phyloP scores from a whole-genome alignment of 1,284 basidiomycete genomes.

The Grifola frondosa region DNA sequence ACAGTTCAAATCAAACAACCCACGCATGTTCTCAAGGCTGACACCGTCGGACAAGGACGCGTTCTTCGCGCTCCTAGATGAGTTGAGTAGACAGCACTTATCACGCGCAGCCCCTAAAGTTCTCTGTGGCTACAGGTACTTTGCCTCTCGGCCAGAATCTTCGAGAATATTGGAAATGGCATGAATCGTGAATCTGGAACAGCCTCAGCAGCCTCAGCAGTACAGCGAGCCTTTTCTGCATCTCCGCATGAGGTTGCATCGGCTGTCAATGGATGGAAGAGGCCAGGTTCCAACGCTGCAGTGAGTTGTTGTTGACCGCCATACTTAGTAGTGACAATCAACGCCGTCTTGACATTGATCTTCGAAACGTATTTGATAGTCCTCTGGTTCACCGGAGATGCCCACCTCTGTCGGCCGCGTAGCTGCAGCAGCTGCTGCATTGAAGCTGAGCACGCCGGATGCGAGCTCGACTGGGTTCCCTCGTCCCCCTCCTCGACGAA shows the following conservation, averaged over 20 bases:
- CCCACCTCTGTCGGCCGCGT: slow-evolving; percentile 27
- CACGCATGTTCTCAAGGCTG: slow-evolving; percentile 69
- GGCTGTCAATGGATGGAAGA: slow-evolving; percentile 18
- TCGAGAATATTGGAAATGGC: slow-evolving; percentile 22
- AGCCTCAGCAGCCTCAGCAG: slow-evolving; percentile 41
- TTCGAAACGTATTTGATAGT: slow-evolving; percentile 1
- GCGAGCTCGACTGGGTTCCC: slow-evolving; percentile 16
- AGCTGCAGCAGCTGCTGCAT: slow-evolving; percentile 30
- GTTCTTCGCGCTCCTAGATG: slow-evolving; percentile 75
- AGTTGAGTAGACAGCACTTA: slow-evolving; percentile 44
- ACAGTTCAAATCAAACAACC: too few relatives aligned
- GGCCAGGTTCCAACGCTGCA: slow-evolving; percentile 10
- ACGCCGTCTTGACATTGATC: too few relatives aligned
- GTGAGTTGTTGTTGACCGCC: too few relatives aligned
- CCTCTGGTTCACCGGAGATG: slow-evolving; percentile 18
- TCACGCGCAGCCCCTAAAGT: neutral
- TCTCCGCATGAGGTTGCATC: slow-evolving; percentile 38
- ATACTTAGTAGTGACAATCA: too few relatives aligned
- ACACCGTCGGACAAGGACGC: slow-evolving; percentile 68
- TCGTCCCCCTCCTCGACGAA: slow-evolving; percentile 25
- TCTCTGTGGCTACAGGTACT: slow-evolving; percentile 54
- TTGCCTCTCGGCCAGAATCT: slow-evolving; percentile 71
- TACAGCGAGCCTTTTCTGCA: slow-evolving; percentile 47
- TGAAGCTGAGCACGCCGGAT: slow-evolving; percentile 14
- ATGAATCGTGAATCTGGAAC: slow-evolving; percentile 1